Conservation (phyloP, 192 early-diverging fungal species). For the Coemansia sp. region DNA sequence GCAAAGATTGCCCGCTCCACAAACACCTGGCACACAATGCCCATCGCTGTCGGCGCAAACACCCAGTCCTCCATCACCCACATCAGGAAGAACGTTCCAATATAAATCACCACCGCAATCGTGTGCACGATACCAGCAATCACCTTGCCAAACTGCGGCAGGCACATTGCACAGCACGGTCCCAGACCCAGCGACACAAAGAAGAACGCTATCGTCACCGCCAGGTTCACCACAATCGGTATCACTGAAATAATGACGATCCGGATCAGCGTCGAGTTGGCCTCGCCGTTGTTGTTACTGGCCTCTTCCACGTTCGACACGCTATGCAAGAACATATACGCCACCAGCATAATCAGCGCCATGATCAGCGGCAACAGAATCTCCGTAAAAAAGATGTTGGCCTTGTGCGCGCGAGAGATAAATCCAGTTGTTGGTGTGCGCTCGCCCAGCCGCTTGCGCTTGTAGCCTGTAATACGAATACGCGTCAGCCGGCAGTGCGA, state of each 20-base stretch:
- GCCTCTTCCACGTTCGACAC: constrained; percentile 49
- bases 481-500: constrained; percentile 67
- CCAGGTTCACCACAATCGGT: constrained; percentile 70
- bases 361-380: constrained; percentile 68
- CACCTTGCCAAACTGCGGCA: constrained; percentile 70
- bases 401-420: constrained; percentile 66
- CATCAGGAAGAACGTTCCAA: constrained; percentile 63
- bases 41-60: constrained; percentile 62
- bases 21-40: constrained; percentile 63
- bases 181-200: constrained; percentile 66
- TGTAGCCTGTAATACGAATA: constrained; percentile 77
- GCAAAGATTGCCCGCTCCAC: constrained; percentile 72
- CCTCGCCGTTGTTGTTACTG: constrained; percentile 32
- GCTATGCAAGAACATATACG: constrained; percentile 69
- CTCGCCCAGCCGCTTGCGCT: constrained; percentile 70
- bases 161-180: constrained; percentile 61
- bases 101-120: constrained; percentile 62
- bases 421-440: constrained; percentile 62
- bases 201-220: constrained; percentile 61
- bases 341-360: constrained; percentile 60
- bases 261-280: constrained; percentile 58
- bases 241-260: constrained; percentile 64
- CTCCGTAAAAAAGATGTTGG: constrained; percentile 69
- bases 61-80: constrained; percentile 71
- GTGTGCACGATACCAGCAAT: constrained; percentile 67